Conservation (phyloP, 164 flowering plant genomes). For the Amborella trichopoda region DNA sequence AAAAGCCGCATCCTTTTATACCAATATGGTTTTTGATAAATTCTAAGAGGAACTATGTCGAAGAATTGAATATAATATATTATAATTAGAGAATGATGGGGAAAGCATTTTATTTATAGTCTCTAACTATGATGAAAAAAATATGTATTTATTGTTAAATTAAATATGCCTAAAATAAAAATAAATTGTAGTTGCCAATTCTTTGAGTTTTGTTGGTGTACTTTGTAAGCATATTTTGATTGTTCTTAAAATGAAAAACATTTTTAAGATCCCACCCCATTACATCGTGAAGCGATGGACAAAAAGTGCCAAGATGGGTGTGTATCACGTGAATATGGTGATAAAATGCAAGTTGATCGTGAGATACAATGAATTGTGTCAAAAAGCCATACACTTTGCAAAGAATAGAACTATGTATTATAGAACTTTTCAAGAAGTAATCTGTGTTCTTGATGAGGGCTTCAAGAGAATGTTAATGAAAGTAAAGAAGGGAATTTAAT, state of each 20-base stretch:
- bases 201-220: background rate
- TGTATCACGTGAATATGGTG: no score
- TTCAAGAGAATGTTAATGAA: no score
- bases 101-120: background rate
- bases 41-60: background rate
- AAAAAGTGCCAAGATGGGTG: no score
- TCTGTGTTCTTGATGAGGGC: no score
- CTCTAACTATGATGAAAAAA: background rate
- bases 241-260: background rate
- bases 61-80: background rate
- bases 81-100: background rate
- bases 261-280: background rate
- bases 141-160: background rate
- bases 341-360: no score
- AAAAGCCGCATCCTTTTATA: background rate
- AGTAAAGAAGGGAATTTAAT: no score
- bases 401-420: no score
- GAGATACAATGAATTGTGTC: no score
- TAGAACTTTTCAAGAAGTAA: no score
- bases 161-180: background rate
- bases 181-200: background rate
- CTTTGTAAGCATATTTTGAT: background rate
- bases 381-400: no score
- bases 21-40: background rate
- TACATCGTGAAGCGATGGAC: no score